phyloP scores from a whole-genome alignment of 495 filamentous ascomycete genomes.

The Hyaloscypha variabilis region DNA sequence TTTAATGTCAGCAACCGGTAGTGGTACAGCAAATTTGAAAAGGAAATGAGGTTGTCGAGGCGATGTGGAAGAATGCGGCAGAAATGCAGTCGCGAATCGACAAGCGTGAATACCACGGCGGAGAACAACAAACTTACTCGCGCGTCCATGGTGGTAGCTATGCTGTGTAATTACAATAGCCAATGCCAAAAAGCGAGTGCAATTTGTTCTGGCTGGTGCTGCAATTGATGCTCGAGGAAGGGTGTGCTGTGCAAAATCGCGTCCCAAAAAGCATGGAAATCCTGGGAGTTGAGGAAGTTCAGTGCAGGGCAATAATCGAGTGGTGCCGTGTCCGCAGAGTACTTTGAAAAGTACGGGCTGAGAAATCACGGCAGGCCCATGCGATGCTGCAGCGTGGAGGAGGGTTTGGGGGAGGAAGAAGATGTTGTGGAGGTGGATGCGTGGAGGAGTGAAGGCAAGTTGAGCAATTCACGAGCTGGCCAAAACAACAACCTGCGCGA shows the following conservation, averaged over 20 bases:
- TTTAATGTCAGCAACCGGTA: constrained; percentile 20
- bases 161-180: constrained; percentile 33
- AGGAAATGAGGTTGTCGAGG: constrained; percentile 17
- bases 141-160: constrained; percentile 39
- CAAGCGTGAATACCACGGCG: background rate
- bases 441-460: background rate
- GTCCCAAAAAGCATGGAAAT: constrained; percentile 32
- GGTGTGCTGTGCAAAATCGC: constrained; percentile 27
- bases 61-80: constrained; percentile 21
- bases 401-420: background rate
- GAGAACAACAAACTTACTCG: constrained; percentile 34
- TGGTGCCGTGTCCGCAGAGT: background rate
- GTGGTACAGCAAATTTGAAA: constrained; percentile 5
- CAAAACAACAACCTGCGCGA: constrained; percentile 5
- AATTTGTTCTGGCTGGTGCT: constrained; percentile 14
- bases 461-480: background rate
- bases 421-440: background rate
- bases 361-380: constrained; percentile 3
- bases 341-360: background rate
- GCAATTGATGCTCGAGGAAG: constrained; percentile 8
- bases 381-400: background rate
- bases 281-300: background rate
- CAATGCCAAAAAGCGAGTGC: constrained; percentile 17
- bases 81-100: constrained; percentile 9
- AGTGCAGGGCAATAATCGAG: background rate